phyloP scores from a whole-genome alignment of 768 basidiomycete genomes.

The Psilocybe subaeruginosa region DNA sequence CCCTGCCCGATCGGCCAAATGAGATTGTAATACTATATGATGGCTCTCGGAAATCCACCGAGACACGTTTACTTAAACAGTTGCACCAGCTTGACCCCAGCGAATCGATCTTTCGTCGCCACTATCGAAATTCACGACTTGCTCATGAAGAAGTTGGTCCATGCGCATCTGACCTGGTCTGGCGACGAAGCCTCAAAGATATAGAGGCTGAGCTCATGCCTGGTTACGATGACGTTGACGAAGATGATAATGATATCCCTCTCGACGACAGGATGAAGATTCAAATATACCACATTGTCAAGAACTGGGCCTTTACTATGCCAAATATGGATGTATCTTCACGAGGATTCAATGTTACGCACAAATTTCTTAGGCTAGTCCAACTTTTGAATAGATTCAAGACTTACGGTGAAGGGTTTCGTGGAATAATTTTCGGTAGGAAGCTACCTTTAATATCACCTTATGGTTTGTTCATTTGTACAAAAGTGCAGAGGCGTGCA shows the following conservation, averaged over 20 bases:
- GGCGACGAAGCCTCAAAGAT: conserved; percentile 56
- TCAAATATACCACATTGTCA: conserved; percentile 44
- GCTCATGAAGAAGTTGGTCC: conserved; percentile 59
- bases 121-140: conserved; percentile 50
- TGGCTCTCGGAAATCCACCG: conserved; percentile 29
- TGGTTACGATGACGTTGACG: conserved; percentile 40
- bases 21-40: conserved; percentile 64
- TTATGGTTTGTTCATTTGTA: conserved; percentile 1
- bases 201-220: conserved; percentile 33
- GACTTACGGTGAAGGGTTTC: conserved; percentile 57
- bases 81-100: conserved; percentile 48
- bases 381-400: conserved; percentile 61
- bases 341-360: conserved; percentile 65
- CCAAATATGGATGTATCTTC: conserved; percentile 64
- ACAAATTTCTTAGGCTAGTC: conserved; percentile 65
- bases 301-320: conserved; percentile 66
- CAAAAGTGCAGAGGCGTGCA: conserved; percentile 52
- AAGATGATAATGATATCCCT: conserved; percentile 25
- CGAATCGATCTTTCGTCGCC: conserved; percentile 37
- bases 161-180: conserved; percentile 72
- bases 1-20: conserved; percentile 40
- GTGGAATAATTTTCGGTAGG: conserved; percentile 69
- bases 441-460: conserved; percentile 2
- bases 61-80: conserved; percentile 47
- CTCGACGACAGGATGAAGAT: conserved; percentile 24